Percentiles rank a stretch among this genome's conserved stretches.
Conservation (phyloP, 306 rosid genomes). For the Trichosanthes cucumerina region DNA sequence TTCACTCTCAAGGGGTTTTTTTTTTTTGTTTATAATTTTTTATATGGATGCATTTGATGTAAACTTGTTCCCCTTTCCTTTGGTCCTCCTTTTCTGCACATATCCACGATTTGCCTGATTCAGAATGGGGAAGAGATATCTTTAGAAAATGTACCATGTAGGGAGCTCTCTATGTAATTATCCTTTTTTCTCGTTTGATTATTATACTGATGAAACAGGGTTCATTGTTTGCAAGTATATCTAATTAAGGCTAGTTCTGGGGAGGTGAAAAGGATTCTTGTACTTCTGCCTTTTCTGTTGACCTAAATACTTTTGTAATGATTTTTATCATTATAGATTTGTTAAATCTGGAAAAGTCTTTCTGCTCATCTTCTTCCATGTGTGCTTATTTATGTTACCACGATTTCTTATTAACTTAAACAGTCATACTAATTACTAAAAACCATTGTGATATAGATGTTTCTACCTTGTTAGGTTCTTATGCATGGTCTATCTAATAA, state of each 20-base stretch:
- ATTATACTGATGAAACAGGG: neutral
- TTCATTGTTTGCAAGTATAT: neutral
- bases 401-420: neutral
- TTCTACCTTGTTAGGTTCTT: neutral
- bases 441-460: neutral
- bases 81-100: neutral
- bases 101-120: neutral
- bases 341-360: neutral
- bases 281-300: neutral
- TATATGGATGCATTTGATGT: neutral
- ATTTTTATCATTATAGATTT: neutral
- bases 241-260: neutral
- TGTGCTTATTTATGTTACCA: neutral
- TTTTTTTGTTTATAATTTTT: neutral
- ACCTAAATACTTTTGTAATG: neutral
- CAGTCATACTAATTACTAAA: too few relatives aligned
- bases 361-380: neutral
- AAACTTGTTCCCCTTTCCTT: neutral
- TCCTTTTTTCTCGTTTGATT: neutral
- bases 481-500: too few relatives aligned
- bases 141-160: neutral
- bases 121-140: neutral
- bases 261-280: neutral
- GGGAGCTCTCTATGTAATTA: neutral
- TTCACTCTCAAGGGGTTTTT: neutral